phyloP scores from a whole-genome alignment of 148 eudicot species.

The Pouteria glomerata region DNA sequence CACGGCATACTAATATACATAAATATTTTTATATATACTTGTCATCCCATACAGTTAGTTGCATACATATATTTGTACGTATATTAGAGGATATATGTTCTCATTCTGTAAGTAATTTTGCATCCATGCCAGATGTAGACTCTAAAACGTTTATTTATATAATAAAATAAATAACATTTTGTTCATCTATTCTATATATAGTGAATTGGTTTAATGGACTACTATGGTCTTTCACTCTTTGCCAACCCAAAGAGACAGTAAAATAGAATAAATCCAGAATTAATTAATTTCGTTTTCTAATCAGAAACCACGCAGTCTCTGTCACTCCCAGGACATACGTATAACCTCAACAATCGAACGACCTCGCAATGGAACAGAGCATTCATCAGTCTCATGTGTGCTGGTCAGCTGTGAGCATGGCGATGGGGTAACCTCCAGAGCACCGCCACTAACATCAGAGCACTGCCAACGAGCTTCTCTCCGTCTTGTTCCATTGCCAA shows the following conservation, averaged over 20 bases:
- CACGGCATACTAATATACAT: background rate
- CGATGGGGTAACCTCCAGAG: slow-evolving; percentile 72
- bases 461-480: slow-evolving; percentile 61
- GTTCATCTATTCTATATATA: no score
- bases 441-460: slow-evolving; percentile 73
- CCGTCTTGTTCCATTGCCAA: slow-evolving; percentile 25
- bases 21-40: background rate
- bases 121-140: slow-evolving; percentile 6
- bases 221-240: no score
- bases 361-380: no score
- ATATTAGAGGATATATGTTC: background rate
- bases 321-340: no score
- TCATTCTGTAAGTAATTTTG: slow-evolving; percentile 4
- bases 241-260: no score
- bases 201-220: no score
- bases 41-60: background rate
- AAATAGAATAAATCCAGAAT: no score
- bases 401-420: slow-evolving; percentile 70
- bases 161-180: no score
- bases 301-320: no score
- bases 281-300: no score
- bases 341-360: no score
- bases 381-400: slow-evolving; percentile 33
- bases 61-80: background rate
- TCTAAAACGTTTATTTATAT: background rate